These are phyloP conservation scores for Lippia alba DNA, from an alignment of 305 asterid species.

Conservation along the genomic window DNA sequence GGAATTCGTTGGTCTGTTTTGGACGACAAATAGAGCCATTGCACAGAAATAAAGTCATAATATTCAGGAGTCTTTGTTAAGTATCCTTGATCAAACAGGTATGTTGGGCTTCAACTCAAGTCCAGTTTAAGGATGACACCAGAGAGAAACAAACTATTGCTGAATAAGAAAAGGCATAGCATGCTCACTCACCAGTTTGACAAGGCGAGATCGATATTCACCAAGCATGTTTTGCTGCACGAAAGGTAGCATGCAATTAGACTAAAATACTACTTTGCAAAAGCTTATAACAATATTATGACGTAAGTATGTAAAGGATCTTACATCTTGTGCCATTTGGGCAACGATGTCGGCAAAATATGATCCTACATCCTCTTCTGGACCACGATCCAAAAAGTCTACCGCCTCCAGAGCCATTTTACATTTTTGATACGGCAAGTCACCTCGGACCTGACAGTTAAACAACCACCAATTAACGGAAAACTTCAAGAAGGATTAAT, in stretches of 20 bases:
- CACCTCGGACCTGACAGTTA: constrained; percentile 80
- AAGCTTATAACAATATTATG: constrained; percentile 7
- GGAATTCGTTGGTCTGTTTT: background rate
- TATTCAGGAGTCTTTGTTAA: constrained; percentile 6
- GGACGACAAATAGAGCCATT: constrained; percentile 12
- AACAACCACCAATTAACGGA: constrained; percentile 27
- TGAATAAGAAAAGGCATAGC: constrained; percentile 27
- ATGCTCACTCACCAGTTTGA: constrained; percentile 75
- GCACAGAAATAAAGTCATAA: constrained; percentile 7
- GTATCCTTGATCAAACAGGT: constrained; percentile 12
- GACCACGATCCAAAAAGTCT: constrained; percentile 68
- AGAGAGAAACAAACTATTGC: constrained; percentile 26
- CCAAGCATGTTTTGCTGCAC: constrained; percentile 84
- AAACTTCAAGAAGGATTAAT: constrained; percentile 13
- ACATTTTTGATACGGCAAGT: constrained; percentile 84
- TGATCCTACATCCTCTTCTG: constrained; percentile 82
- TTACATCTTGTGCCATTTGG: constrained; percentile 96
- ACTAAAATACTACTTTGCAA: constrained; percentile 20
- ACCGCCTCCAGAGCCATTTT: constrained; percentile 86
- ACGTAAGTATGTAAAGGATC: constrained; percentile 35
- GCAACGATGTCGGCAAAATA: constrained; percentile 90
- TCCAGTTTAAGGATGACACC: constrained; percentile 5
- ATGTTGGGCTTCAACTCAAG: constrained; percentile 10
- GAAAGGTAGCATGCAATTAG: constrained; percentile 37
- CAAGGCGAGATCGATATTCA: constrained; percentile 79